Conservation (phyloP, 306 rosid genomes). For the Vachellia pachyceras region DNA sequence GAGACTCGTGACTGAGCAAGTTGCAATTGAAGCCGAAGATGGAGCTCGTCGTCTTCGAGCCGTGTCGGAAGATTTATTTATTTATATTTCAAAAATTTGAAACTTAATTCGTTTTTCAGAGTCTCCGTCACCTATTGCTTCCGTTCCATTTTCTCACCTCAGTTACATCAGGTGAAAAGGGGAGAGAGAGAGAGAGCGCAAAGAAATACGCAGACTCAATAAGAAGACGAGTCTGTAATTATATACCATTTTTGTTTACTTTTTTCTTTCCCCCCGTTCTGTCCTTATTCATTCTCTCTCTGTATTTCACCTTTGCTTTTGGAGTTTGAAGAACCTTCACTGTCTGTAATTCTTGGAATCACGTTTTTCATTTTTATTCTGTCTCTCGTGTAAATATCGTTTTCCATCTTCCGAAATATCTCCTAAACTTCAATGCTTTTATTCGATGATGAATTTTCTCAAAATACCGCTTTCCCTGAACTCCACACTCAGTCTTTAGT, state of each 20-base stretch:
- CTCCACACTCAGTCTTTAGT: not conserved
- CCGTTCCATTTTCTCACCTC: constrained; percentile 30
- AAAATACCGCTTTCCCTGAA: constrained; percentile 31
- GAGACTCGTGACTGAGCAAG: not conserved
- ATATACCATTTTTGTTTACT: not conserved
- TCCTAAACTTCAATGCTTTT: constrained; percentile 48
- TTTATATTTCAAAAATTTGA: not conserved
- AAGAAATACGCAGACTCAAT: constrained; percentile 28
- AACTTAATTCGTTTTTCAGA: not conserved
- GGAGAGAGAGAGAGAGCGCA: constrained; percentile 8
- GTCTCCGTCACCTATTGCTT: not conserved
- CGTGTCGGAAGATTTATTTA: constrained; percentile 15
- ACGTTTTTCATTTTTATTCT: constrained; percentile 5
- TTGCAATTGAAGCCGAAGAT: constrained; percentile 1
- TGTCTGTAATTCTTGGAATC: too few relatives aligned
- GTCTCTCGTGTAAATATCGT: constrained; percentile 44
- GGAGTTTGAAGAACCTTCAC: constrained; percentile 34
- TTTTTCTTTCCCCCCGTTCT: not conserved
- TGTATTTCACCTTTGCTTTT: constrained; percentile 26
- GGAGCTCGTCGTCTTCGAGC: constrained; percentile 13
- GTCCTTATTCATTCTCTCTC: not conserved
- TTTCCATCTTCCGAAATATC: constrained; percentile 44
- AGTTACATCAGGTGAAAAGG: not conserved
- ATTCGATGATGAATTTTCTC: constrained; percentile 43
- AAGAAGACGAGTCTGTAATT: not conserved